Percentiles rank a stretch among this genome's conserved stretches.
Conservation (phyloP, 148 eudicot species). For the Cornus suecica region DNA sequence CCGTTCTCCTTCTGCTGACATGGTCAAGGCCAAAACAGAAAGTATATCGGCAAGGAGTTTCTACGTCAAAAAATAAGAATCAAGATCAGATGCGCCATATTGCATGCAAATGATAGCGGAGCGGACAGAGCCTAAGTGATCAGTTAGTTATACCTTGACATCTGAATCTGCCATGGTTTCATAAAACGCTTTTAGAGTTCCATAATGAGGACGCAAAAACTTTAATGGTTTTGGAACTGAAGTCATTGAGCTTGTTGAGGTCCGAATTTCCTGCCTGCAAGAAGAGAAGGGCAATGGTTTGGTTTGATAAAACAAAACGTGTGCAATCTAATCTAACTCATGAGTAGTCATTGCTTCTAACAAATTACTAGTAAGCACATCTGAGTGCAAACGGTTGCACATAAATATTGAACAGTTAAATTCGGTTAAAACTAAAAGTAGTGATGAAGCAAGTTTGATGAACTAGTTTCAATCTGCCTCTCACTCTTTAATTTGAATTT, state of each 20-base stretch:
- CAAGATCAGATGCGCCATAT: background rate
- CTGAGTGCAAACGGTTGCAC: no score
- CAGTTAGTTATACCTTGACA: slow-evolving; percentile 53
- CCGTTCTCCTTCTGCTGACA: slow-evolving; percentile 96
- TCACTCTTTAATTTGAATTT: no score
- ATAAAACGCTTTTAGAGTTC: slow-evolving; percentile 70
- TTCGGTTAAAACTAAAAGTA: no score
- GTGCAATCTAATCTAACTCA: background rate
- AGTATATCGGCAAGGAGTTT: slow-evolving; percentile 88
- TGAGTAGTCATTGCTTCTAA: background rate
- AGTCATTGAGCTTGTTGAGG: slow-evolving; percentile 96
- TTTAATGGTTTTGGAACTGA: slow-evolving; percentile 95
- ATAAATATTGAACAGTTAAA: no score
- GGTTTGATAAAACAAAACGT: background rate
- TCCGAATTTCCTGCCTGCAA: slow-evolving; percentile 85
- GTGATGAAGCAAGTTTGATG: no score
- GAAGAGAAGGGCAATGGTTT: background rate
- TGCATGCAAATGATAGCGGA: background rate
- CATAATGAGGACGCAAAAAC: slow-evolving; percentile 95
- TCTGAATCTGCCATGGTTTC: slow-evolving; percentile 69
- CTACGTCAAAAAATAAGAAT: slow-evolving; percentile 34
- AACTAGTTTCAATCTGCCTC: no score
- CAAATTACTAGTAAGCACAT: no score
- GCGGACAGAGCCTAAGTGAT: background rate
- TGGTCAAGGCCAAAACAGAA: slow-evolving; percentile 91